These are phyloP conservation scores for Metschnikowia anglica DNA, from an alignment of 805 yeast genomes.

Conservation along the genomic window DNA sequence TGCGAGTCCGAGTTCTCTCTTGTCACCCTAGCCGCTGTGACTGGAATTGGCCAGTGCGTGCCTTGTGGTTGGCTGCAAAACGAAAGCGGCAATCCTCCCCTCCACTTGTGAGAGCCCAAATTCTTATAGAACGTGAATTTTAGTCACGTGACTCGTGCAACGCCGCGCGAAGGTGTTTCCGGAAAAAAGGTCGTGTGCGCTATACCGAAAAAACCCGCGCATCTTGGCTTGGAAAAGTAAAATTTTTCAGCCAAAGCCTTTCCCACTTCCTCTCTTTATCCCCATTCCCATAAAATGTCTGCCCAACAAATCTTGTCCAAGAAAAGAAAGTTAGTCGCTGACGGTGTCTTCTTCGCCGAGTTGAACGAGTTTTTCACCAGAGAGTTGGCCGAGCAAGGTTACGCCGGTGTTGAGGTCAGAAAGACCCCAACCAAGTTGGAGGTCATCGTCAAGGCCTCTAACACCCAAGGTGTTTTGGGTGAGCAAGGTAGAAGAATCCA, in stretches of 20 bases:
- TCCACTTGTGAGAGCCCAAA: too few relatives aligned
- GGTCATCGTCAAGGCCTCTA: conserved; percentile 97
- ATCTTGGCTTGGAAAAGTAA: not conserved
- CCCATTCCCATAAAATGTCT: conserved; percentile 24
- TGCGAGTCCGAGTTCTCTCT: too few relatives aligned
- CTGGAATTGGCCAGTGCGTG: too few relatives aligned
- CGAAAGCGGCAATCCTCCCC: too few relatives aligned
- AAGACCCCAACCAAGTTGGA: conserved; percentile 97
- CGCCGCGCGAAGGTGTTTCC: too few relatives aligned
- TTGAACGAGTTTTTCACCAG: conserved; percentile 99
- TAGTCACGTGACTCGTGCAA: too few relatives aligned
- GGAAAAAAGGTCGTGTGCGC: too few relatives aligned
- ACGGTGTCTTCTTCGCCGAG: conserved; percentile 99
- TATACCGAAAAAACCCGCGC: conserved; percentile 7
- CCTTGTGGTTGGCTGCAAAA: too few relatives aligned
- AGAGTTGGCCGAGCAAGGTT: conserved; percentile 99
- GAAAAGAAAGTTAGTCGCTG: conserved; percentile 99
- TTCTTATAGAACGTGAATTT: too few relatives aligned
- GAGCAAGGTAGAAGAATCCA: conserved; percentile 99
- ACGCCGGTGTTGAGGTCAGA: conserved; percentile 99
- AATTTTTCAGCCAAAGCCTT: conserved; percentile 6
- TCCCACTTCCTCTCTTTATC: conserved; percentile 2
- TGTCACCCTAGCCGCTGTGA: too few relatives aligned
- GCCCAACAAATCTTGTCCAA: conserved; percentile 65
- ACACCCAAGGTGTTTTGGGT: conserved; percentile 98